Evolutionary conservation across 305 asterid genomes (phyloP), one percentile per base, ranked within the genome.

Genomic region (Solanum hybrid): DNA sequence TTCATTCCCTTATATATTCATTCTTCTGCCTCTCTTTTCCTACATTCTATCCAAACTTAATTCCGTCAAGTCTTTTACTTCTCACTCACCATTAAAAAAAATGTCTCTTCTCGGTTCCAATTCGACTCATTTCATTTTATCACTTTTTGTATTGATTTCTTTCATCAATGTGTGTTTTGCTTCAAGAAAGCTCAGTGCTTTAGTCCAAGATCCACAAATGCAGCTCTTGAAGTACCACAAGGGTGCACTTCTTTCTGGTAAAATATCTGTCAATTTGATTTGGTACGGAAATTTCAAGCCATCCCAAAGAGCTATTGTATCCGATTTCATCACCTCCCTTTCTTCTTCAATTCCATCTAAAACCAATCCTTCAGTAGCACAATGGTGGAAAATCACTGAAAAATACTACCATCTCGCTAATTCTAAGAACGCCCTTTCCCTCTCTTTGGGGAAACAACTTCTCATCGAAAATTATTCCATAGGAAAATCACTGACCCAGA

Each of bases 251-350:
- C 64, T 51, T 5, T 51, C 64, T 15, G 64, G 66, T 0, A 51
- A 51, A 51, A 51, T 51, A 2, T 51, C 66, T 0, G 66, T 51
- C 0, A 51, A 51, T 51, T 1, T 51, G 9, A 51, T 51, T 0
- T 51, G 66, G 66, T 51, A 51, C 0, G 66, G 66, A 1, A 51
- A 51, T 0, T 51, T 51, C 66, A 51, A 15, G 4, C 66, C 66
- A 15, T 51, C 66, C 4, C 66, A 51, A 51, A 2, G 66, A 51
- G n/a, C 66, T 51, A 51, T 51, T 51, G n/a, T 51, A 51, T 51
- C 66, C 0, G 93, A 90, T 85, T 91, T 91, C 88, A 29, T 91
- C 76, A 66, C 88, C 8, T 91, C 92, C 0, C 77, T 91, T 2
- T 88, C 89, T 2, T 72, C 88, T 19, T 9, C 89, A 0, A 10